Base-by-base conservation (phyloP, 768 basidiomycete species). In the Panus rudis region DNA sequence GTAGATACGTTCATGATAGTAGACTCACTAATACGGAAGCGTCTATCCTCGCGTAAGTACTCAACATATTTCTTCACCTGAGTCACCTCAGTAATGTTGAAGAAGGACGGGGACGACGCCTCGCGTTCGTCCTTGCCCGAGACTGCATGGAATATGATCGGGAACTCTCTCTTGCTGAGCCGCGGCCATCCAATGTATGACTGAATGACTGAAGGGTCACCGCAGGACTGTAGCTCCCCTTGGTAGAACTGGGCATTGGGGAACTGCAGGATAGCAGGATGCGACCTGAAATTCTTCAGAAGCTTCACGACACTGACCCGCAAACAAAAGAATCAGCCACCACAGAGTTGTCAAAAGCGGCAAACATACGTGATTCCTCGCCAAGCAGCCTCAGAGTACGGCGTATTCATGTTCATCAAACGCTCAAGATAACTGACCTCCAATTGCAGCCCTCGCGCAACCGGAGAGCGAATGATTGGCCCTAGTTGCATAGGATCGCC, bases 281-380 rank as follows among this genome's bases (percentile, higher is more conserved):
- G 79, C 3, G 74, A 78, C 10, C 78, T 54, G 63, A 73, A 80
- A 56, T 79, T 78, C 57, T 76, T 76, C 27, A 75, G 52, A 8
- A 81, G 64, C 54, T 79, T 78, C n/a, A 76, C 73, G 49, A 78
- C 68, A 5, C 78, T 79, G 41, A 7, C 12, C 12, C n/a, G n/a
- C 2, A 28, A 23, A 27, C 14, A 10, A 41, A 6, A 13, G 16
- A 6, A 17, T 39, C 44, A 20, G 41, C 14, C 13, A 39, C 62
- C 52, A 0, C 66, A 63, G 6, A 23, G 24, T 20, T 2, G 20
- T 21, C 32, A 23, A 42, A 12, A 39, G 28, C n/a, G 3, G 7
- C 4, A 27, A 3, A 50, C 63, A 45, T 39, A 69, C 69, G 64
- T 63, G 4, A 54, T 45, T 1, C 62, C 65, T 1, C 32, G 48